Conservation (phyloP, 2,329 filamentous ascomycete genomes). For the Colletotrichum tofieldiae region DNA sequence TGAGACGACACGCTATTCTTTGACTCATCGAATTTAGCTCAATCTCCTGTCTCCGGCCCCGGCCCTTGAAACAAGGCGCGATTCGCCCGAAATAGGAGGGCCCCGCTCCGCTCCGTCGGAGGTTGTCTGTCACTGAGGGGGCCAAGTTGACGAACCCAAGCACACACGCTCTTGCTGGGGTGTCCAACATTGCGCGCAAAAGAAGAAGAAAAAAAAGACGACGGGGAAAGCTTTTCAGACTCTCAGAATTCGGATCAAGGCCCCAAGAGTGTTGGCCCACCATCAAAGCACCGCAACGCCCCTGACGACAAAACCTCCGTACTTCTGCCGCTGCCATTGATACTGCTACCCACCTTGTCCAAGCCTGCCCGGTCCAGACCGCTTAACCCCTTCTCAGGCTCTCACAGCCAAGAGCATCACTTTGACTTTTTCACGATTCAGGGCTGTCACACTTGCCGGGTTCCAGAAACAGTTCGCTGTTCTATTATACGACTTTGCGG, state of each 20-base stretch:
- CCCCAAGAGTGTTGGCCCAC: conserved; percentile 26
- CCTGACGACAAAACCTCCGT: not conserved
- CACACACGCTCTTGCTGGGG: not conserved
- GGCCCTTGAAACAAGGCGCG: conserved; percentile 36
- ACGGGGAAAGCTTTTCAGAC: conserved; percentile 15
- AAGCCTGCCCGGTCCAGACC: conserved; percentile 3
- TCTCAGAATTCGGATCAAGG: conserved; percentile 25
- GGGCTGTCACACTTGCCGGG: conserved; percentile 10
- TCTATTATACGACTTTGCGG: conserved; percentile 36
- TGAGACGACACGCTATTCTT: conserved; percentile 34
- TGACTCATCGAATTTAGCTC: conserved; percentile 38
- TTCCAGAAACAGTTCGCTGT: conserved; percentile 41
- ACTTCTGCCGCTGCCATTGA: not conserved
- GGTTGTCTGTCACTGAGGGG: conserved; percentile 14
- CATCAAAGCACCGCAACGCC: conserved; percentile 15
- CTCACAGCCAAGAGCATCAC: conserved; percentile 3
- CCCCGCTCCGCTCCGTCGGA: conserved; percentile 40
- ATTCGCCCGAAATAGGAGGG: conserved; percentile 41
- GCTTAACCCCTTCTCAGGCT: not conserved
- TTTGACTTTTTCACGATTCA: conserved; percentile 13
- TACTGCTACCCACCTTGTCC: conserved; percentile 29
- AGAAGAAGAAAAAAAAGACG: not conserved
- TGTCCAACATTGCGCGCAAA: not conserved
- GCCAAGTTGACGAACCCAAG: not conserved
- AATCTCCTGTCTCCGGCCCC: conserved; percentile 35